Percentiles rank a stretch among this genome's conserved stretches.
These are phyloP conservation scores for Hypoxylon sp. DNA, from an alignment of 2,329 filamentous ascomycete genomes.

Conservation along the genomic window DNA sequence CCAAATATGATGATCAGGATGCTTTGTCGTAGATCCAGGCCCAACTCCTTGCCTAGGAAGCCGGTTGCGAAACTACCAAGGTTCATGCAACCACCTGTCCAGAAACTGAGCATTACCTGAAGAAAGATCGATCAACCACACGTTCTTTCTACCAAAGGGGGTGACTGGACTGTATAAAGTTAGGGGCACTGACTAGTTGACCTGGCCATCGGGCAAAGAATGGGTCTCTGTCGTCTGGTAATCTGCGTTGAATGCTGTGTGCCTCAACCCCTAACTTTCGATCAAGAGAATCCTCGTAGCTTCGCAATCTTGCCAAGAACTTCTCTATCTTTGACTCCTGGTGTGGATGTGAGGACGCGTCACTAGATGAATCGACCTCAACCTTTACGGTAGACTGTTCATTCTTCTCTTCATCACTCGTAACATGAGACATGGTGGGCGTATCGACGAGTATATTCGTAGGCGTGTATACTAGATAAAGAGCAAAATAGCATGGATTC, in stretches of 20 bases:
- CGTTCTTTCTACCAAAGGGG: background rate
- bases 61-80: slow-evolving; percentile 59
- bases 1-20: slow-evolving; percentile 57
- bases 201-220: slow-evolving; percentile 50
- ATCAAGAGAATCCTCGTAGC: slow-evolving; percentile 55
- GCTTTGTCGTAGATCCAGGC: slow-evolving; percentile 55
- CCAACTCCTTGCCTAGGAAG: slow-evolving; percentile 59
- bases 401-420: slow-evolving; percentile 25
- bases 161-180: background rate
- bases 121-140: background rate
- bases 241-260: slow-evolving; percentile 55
- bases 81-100: slow-evolving; percentile 60
- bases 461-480: too few species aligned
- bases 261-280: slow-evolving; percentile 58
- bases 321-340: slow-evolving; percentile 32
- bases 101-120: slow-evolving; percentile 60
- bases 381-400: background rate
- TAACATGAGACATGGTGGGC: slow-evolving; percentile 13
- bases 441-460: too few species aligned
- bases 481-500: too few species aligned
- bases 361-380: slow-evolving; percentile 25
- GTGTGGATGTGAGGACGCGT: slow-evolving; percentile 9
- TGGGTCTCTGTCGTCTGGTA: slow-evolving; percentile 53
- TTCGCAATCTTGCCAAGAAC: slow-evolving; percentile 50
- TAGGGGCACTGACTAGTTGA: slow-evolving; percentile 41